phyloP scores from a whole-genome alignment of 176 grass and related monocot species.

The Phyllostachys edulis region DNA sequence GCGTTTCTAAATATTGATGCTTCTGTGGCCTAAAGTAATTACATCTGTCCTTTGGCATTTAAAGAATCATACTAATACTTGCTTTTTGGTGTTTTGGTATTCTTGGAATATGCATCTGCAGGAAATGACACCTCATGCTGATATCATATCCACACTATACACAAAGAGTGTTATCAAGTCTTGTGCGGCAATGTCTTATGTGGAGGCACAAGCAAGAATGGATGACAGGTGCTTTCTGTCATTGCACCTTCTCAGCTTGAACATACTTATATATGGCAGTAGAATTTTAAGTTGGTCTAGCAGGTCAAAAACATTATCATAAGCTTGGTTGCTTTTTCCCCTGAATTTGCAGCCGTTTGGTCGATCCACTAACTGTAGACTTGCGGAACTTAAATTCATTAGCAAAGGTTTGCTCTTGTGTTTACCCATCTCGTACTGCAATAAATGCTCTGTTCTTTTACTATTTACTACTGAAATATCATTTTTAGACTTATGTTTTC shows the following conservation, averaged over 20 bases:
- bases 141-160: constrained; percentile 80
- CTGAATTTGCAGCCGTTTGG: constrained; percentile 71
- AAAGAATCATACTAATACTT: constrained; percentile 5
- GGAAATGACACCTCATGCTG: constrained; percentile 92
- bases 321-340: constrained; percentile 31
- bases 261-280: constrained; percentile 26
- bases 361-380: constrained; percentile 87
- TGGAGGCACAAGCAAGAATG: constrained; percentile 98
- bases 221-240: constrained; percentile 72
- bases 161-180: constrained; percentile 95
- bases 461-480: neutral
- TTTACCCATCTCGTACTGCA: constrained; percentile 1
- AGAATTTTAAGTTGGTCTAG: constrained; percentile 1
- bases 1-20: neutral
- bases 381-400: constrained; percentile 90
- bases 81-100: constrained; percentile 17
- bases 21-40: neutral
- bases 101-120: constrained; percentile 36
- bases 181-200: constrained; percentile 96
- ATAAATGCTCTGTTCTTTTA: neutral
- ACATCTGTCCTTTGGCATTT: neutral
- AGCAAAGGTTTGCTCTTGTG: constrained; percentile 71
- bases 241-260: constrained; percentile 27
- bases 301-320: constrained; percentile 8
- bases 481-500: constrained; percentile 20